Evolutionary conservation across 192 early-diverging fungal genomes (phyloP).

Genomic region (Backusella macrospora): DNA sequence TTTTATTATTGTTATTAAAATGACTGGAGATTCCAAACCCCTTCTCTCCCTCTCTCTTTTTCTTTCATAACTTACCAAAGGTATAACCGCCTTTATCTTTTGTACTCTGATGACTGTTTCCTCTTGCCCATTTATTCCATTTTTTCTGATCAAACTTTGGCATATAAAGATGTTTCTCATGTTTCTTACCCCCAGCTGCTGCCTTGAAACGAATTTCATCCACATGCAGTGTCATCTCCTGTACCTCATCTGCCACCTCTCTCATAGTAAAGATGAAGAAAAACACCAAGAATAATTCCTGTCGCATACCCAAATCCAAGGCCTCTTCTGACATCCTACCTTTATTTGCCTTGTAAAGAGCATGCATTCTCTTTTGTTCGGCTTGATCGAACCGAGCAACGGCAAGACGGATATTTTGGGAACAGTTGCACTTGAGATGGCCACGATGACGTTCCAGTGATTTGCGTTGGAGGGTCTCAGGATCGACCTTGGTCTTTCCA

Average conservation of each 20-base stretch:
- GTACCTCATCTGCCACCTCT: conserved; percentile 50
- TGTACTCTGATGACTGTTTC: conserved; percentile 31
- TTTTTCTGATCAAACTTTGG: conserved; percentile 33
- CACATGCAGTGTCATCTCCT: conserved; percentile 20
- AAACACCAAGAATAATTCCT: conserved; percentile 55
- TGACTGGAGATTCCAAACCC: too few species aligned
- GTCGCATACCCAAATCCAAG: conserved; percentile 38
- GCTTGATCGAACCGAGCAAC: conserved; percentile 30
- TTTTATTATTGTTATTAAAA: too few species aligned
- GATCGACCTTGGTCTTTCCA: not conserved
- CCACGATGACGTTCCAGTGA: conserved; percentile 9
- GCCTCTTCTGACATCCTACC: not conserved
- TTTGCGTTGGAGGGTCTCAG: conserved; percentile 2
- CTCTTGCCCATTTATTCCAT: conserved; percentile 37
- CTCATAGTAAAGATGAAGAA: conserved; percentile 56
- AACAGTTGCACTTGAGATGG: conserved; percentile 22
- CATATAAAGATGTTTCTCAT: conserved; percentile 31
- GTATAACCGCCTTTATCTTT: conserved; percentile 37
- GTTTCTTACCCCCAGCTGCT: conserved; percentile 22
- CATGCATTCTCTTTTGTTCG: conserved; percentile 31
- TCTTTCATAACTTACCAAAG: conserved; percentile 30
- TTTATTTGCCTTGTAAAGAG: conserved; percentile 9
- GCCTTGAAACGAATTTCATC: conserved; percentile 19
- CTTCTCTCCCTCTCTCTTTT: too few species aligned
- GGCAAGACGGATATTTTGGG: conserved; percentile 16